Percentiles rank a stretch among this genome's conserved stretches.
Evolutionary conservation across 1,284 basidiomycete genomes (phyloP).

Genomic region (Phylloboletellus chloephorus): DNA sequence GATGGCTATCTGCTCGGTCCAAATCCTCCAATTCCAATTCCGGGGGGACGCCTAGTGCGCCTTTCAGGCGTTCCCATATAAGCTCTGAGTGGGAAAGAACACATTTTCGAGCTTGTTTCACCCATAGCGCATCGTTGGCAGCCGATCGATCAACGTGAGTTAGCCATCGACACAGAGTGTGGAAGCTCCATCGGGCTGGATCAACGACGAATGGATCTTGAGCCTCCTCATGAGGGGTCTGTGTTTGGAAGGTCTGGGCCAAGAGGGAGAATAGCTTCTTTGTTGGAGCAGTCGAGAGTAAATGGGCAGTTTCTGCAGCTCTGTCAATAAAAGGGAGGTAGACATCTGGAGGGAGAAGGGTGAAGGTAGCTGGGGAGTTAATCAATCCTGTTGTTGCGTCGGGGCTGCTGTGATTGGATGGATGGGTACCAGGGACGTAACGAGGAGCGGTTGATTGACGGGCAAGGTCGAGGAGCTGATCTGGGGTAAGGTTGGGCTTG

Average conservation of each 20-base stretch:
- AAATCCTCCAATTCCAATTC: conserved; percentile 56
- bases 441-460: conserved; percentile 51
- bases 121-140: conserved; percentile 59
- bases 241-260: conserved; percentile 55
- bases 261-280: conserved; percentile 64
- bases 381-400: conserved; percentile 3
- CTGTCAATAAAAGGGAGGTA: conserved; percentile 75
- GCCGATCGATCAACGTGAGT: conserved; percentile 54
- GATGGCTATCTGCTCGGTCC: conserved; percentile 8
- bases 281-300: conserved; percentile 59
- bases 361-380: conserved; percentile 52
- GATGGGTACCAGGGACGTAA: conserved; percentile 24
- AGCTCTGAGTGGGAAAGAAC: conserved; percentile 66
- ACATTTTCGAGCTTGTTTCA: conserved; percentile 57
- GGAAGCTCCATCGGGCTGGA: conserved; percentile 24
- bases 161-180: conserved; percentile 45
- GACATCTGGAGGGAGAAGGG: conserved; percentile 61
- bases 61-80: conserved; percentile 79
- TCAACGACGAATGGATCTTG: conserved; percentile 23
- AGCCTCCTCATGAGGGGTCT: conserved; percentile 20
- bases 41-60: conserved; percentile 69
- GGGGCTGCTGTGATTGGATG: conserved; percentile 13
- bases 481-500: conserved; percentile 52
- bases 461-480: conserved; percentile 65
- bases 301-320: conserved; percentile 54